These are phyloP conservation scores for Rostrohypoxylon terebratum DNA, from an alignment of 495 filamentous ascomycete species.

Conservation along the genomic window DNA sequence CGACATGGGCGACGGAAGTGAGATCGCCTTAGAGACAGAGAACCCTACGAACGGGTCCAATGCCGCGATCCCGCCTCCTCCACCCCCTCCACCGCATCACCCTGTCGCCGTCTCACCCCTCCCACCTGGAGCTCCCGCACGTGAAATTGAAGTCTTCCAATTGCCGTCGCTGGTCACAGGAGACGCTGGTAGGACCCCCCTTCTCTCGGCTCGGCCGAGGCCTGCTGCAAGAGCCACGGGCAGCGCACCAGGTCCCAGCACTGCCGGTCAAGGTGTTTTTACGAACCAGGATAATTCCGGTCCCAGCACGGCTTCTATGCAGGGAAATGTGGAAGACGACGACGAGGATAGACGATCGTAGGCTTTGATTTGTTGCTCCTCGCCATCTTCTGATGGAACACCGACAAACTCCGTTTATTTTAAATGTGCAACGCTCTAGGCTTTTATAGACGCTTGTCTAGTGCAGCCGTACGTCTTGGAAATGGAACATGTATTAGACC, in stretches of 20 bases:
- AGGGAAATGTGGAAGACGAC: conserved; percentile 31
- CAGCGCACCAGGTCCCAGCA: conserved; percentile 25
- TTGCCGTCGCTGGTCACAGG: too few relatives aligned
- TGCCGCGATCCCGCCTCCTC: conserved; percentile 30
- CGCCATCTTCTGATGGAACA: not conserved
- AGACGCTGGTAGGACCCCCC: not conserved
- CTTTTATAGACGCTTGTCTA: not conserved
- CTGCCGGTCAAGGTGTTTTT: conserved; percentile 38
- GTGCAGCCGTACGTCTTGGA: not conserved
- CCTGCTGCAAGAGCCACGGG: not conserved
- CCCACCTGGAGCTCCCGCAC: not conserved
- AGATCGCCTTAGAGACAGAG: conserved; percentile 54
- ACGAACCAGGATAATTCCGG: conserved; percentile 8
- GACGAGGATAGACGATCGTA: conserved; percentile 28
- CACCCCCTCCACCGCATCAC: conserved; percentile 25
- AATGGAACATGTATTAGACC: not conserved
- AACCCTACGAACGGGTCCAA: conserved; percentile 24
- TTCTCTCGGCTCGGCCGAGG: not conserved
- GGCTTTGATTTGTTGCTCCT: not conserved
- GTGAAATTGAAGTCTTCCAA: not conserved
- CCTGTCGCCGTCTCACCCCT: not conserved
- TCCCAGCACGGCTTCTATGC: conserved; percentile 47
- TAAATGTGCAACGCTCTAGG: not conserved
- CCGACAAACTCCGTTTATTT: not conserved
- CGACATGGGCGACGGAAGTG: conserved; percentile 59